Percentiles rank a stretch among this genome's conserved stretches.
phyloP scores from a whole-genome alignment of 2,329 filamentous ascomycete genomes.

The Grosmannia penicillata region DNA sequence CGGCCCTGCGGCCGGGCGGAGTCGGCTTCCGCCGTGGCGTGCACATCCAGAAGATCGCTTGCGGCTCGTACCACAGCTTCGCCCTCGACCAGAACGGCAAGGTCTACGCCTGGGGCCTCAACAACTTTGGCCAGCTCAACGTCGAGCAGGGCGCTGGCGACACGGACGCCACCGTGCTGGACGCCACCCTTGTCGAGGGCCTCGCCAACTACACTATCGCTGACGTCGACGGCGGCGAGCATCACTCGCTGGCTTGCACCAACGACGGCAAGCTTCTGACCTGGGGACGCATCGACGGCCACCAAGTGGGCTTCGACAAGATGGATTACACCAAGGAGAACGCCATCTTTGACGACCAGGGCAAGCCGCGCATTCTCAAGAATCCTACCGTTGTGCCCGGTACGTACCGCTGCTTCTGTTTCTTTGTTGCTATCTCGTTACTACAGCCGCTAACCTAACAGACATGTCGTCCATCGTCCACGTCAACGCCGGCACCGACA shows the following conservation, averaged over 20 bases:
- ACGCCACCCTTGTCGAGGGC: constrained; percentile 50
- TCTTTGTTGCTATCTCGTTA: neutral
- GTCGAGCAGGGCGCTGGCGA: constrained; percentile 43
- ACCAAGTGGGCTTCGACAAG: constrained; percentile 42
- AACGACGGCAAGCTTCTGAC: constrained; percentile 40
- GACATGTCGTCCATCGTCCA: constrained; percentile 35
- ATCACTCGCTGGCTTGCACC: constrained; percentile 58
- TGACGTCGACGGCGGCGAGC: constrained; percentile 51
- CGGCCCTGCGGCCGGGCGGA: constrained; percentile 19
- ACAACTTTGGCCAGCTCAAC: constrained; percentile 75
- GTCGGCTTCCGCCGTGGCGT: constrained; percentile 28
- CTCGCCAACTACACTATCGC: constrained; percentile 50
- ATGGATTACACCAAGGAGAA: constrained; percentile 39
- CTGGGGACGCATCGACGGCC: constrained; percentile 44
- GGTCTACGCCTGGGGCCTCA: constrained; percentile 73
- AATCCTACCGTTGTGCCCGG: constrained; percentile 47
- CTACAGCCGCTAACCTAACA: constrained; percentile 6
- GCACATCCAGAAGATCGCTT: constrained; percentile 49
- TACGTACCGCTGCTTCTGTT: constrained; percentile 17
- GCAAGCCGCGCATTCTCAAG: constrained; percentile 56
- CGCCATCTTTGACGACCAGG: constrained; percentile 48
- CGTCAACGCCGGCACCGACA: constrained; percentile 54
- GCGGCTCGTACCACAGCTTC: constrained; percentile 70
- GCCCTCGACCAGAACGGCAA: constrained; percentile 56
- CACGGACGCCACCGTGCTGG: constrained; percentile 57